Conservation (phyloP, 805 yeast genomes). For the Debaryomyces maramus region DNA sequence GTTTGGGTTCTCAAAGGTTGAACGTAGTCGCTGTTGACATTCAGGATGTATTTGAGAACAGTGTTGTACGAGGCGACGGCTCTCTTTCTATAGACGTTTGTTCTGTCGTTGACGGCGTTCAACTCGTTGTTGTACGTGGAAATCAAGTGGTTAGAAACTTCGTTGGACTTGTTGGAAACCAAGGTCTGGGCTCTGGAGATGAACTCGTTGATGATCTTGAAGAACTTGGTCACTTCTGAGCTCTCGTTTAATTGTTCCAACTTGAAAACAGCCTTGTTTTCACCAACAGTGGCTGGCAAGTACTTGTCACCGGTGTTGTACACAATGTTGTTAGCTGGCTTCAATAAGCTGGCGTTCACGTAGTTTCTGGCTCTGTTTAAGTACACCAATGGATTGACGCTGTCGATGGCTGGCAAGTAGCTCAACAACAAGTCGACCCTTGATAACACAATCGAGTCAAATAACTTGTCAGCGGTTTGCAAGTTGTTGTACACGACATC, state of each 20-base stretch:
- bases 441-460: constrained; percentile 24
- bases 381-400: constrained; percentile 10
- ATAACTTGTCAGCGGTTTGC: constrained; percentile 20
- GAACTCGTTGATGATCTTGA: constrained; percentile 19
- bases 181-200: constrained; percentile 20
- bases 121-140: constrained; percentile 37
- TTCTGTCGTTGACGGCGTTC: constrained; percentile 15
- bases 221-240: constrained; percentile 19
- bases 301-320: constrained; percentile 20
- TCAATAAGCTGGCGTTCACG: constrained; percentile 8
- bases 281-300: constrained; percentile 25
- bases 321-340: constrained; percentile 15
- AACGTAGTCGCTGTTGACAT: constrained; percentile 35
- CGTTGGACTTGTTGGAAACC: constrained; percentile 27
- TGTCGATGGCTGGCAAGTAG: constrained; percentile 11
- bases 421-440: constrained; percentile 20
- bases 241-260: constrained; percentile 14
- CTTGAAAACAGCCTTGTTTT: constrained; percentile 29
- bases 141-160: constrained; percentile 29
- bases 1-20: constrained; percentile 42
- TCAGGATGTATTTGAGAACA: constrained; percentile 30
- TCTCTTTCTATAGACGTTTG: constrained; percentile 17
- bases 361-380: constrained; percentile 10
- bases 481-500: constrained; percentile 18
- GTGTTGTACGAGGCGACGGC: constrained; percentile 37